These are phyloP conservation scores for Melanomma pulvis-pyrius DNA, from an alignment of 495 filamentous ascomycete genomes.

Conservation along the genomic window DNA sequence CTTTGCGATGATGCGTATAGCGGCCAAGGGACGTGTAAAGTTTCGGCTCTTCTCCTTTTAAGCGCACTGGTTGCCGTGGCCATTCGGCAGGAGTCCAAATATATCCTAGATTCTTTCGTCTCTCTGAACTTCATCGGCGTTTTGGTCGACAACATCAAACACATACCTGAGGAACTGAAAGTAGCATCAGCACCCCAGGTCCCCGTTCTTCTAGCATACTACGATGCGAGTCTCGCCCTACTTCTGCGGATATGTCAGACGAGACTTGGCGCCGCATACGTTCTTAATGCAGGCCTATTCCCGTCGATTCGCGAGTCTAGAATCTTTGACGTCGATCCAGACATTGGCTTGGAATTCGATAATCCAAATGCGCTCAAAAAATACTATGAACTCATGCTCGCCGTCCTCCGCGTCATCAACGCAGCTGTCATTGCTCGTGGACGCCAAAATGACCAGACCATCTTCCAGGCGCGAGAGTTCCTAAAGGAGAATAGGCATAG, in stretches of 20 bases:
- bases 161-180: constrained; percentile 66
- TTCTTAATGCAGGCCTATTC: constrained; percentile 90
- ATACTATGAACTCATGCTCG: constrained; percentile 81
- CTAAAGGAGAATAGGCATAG: constrained; percentile 75
- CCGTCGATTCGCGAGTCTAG: constrained; percentile 73
- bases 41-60: constrained; percentile 77
- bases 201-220: constrained; percentile 53
- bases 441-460: constrained; percentile 72
- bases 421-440: constrained; percentile 77
- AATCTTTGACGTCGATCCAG: constrained; percentile 88
- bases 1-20: constrained; percentile 92
- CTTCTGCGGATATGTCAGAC: constrained; percentile 84
- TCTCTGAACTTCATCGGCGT: constrained; percentile 88
- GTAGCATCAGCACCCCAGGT: constrained; percentile 54
- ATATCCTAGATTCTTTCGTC: constrained; percentile 76
- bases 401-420: constrained; percentile 79
- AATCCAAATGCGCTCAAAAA: constrained; percentile 70
- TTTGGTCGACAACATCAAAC: constrained; percentile 79
- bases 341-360: constrained; percentile 78
- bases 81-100: constrained; percentile 62
- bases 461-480: constrained; percentile 75
- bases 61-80: constrained; percentile 70
- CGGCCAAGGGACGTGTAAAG: constrained; percentile 76
- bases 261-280: constrained; percentile 72
- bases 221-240: constrained; percentile 75